Evolutionary conservation across 108 stramenopile genomes (phyloP).

Genomic region (Nitzschia sp.): DNA sequence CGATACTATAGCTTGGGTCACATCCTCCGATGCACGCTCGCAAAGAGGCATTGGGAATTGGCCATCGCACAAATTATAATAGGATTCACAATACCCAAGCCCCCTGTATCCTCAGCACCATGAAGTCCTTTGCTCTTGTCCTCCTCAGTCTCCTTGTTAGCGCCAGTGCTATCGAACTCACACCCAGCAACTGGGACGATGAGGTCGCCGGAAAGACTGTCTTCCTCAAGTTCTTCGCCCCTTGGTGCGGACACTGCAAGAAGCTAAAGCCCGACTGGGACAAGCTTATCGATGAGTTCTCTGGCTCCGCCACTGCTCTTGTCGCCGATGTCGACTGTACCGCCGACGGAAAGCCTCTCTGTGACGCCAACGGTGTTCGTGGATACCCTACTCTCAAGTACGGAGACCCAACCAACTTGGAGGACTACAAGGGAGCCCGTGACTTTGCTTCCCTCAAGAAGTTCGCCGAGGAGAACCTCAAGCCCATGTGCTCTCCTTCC

Average conservation of each 20-base stretch:
- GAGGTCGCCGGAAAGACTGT: conserved; percentile 72
- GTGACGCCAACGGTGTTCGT: conserved; percentile 70
- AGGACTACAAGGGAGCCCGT: conserved; percentile 87
- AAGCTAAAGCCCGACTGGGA: conserved; percentile 77
- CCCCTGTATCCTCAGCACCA: conserved; percentile 9
- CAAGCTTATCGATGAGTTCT: conserved; percentile 71
- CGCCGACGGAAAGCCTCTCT: conserved; percentile 65
- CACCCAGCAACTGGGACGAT: conserved; percentile 62
- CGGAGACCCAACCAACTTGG: conserved; percentile 61
- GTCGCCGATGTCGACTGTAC: conserved; percentile 90
- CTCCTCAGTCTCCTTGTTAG: conserved; percentile 26
- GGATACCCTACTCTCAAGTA: conserved; percentile 87
- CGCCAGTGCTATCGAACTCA: conserved; percentile 56
- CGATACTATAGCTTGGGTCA: background rate
- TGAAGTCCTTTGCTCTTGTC: conserved; percentile 29
- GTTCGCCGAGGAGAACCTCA: conserved; percentile 73
- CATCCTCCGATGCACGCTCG: background rate
- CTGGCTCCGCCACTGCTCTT: conserved; percentile 43
- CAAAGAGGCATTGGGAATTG: background rate
- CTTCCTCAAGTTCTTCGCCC: conserved; percentile 82
- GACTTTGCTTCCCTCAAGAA: conserved; percentile 58
- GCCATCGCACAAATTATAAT: background rate
- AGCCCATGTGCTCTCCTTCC: conserved; percentile 56
- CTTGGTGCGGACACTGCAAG: conserved; percentile 66
- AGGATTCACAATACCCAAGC: conserved; percentile 1